These are phyloP conservation scores for Wickerhamomyces kurtzmanii DNA, from an alignment of 805 yeast species.

Conservation along the genomic window DNA sequence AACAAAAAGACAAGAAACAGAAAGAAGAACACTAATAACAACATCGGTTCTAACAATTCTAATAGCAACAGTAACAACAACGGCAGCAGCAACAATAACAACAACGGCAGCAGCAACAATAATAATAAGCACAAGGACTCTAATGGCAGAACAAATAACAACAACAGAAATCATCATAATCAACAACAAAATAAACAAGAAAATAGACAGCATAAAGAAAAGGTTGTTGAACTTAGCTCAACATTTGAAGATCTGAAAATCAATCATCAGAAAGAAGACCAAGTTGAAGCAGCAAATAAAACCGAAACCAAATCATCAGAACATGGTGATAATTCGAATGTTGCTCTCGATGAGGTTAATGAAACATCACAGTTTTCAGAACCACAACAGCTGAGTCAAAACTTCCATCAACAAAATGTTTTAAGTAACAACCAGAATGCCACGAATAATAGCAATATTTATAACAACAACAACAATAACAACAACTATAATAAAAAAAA, in stretches of 20 bases:
- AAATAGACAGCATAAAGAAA: slow-evolving; percentile 1
- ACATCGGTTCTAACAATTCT: slow-evolving; percentile 2
- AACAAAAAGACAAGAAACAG: slow-evolving; percentile 13
- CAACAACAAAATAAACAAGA: slow-evolving; percentile 1
- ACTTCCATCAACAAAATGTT: too few species aligned
- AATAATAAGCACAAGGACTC: slow-evolving; percentile 5
- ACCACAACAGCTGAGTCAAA: too few species aligned
- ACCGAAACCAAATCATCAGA: too few species aligned
- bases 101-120: slow-evolving; percentile 7
- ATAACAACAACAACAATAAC: slow-evolving; percentile 12
- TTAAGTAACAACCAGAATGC: slow-evolving; percentile 1
- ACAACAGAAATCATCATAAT: slow-evolving; percentile 1
- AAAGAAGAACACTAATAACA: slow-evolving; percentile 5
- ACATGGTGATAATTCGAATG: too few species aligned
- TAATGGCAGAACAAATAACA: slow-evolving; percentile 3
- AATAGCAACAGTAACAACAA: slow-evolving; percentile 2
- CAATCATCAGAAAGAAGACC: slow-evolving; percentile 6
- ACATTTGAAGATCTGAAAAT: too few species aligned
- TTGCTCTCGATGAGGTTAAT: too few species aligned
- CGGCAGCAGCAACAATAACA: slow-evolving; percentile 5
- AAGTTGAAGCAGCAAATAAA: slow-evolving; percentile 11
- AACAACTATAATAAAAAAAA: slow-evolving; percentile 4
- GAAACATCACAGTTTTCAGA: too few species aligned
- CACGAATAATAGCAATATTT: slow-evolving; percentile 12
- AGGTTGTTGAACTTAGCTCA: too few species aligned